Conservation (phyloP, 495 filamentous ascomycete species). For the Daldinia vernicosa region DNA sequence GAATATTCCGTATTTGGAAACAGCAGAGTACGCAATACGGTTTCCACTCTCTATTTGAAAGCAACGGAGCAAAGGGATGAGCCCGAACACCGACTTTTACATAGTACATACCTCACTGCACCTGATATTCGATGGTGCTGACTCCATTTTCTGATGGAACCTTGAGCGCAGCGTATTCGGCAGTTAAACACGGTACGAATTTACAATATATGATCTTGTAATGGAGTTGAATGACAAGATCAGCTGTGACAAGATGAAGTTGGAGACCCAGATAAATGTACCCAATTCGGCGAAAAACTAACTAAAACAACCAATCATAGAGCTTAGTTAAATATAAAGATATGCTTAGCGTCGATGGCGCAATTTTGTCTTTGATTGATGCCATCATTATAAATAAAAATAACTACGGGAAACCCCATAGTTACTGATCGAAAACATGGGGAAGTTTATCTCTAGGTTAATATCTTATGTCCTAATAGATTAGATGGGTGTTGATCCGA, state of each 20-base stretch:
- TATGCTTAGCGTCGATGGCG: conserved; percentile 34
- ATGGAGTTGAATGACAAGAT: no score
- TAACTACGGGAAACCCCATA: background rate
- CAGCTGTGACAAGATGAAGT: no score
- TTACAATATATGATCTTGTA: background rate
- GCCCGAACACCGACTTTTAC: conserved; percentile 12
- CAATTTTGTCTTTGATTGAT: conserved; percentile 28
- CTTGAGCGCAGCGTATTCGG: conserved; percentile 5
- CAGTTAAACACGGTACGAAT: conserved; percentile 7
- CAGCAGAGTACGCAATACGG: background rate
- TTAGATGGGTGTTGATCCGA: background rate
- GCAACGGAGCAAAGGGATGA: background rate
- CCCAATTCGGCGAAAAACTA: conserved; percentile 32
- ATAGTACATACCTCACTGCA: background rate
- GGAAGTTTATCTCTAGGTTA: background rate
- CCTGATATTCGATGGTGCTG: background rate
- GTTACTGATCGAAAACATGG: background rate
- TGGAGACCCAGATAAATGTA: conserved; percentile 1
- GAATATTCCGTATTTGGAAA: conserved; percentile 5
- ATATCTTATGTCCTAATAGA: conserved; percentile 12
- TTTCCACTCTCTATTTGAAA: background rate
- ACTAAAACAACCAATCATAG: conserved; percentile 22
- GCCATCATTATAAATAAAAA: conserved; percentile 35
- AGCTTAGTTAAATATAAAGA: conserved; percentile 8
- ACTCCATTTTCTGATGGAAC: background rate